A percentile compares a stretch with the other conserved stretches of the same genome.
Conservation (phyloP, 495 filamentous ascomycete genomes). For the Aspergillus sparsus region DNA sequence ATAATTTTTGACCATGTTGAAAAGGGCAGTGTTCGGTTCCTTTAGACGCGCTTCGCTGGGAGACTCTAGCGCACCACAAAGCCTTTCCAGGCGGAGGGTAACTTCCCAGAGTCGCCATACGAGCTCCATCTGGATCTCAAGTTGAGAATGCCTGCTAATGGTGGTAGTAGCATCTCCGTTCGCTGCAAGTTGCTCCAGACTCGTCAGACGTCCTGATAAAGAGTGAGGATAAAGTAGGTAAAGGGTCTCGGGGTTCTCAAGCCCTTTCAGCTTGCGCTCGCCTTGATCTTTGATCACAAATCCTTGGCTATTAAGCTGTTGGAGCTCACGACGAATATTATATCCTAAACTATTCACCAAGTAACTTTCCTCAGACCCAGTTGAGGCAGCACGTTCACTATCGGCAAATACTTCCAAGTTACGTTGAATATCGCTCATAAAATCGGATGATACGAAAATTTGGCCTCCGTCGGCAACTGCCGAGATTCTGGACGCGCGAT, state of each 20-base stretch:
- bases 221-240: conserved; percentile 91
- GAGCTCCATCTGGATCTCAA: conserved; percentile 73
- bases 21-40: conserved; percentile 74
- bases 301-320: conserved; percentile 83
- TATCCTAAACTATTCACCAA: conserved; percentile 53
- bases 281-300: conserved; percentile 97
- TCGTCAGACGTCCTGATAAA: conserved; percentile 75
- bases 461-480: conserved; percentile 95
- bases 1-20: conserved; percentile 79
- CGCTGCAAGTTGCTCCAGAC: conserved; percentile 51
- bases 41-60: conserved; percentile 57
- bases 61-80: conserved; percentile 83
- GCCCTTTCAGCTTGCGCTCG: conserved; percentile 87
- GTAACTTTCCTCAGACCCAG: conserved; percentile 74
- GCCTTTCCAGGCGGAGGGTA: conserved; percentile 83
- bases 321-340: conserved; percentile 82
- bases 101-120: conserved; percentile 92
- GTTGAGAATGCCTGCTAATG: conserved; percentile 54
- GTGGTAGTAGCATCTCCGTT: conserved; percentile 40
- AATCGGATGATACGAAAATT: conserved; percentile 94
- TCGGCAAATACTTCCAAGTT: conserved; percentile 85
- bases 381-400: conserved; percentile 65
- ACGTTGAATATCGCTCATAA: conserved; percentile 91
- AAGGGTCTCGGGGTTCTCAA: conserved; percentile 95
- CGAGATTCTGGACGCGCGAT: conserved; percentile 89